Conservation (phyloP, 225 moss, liverwort and hornwort species). For the Polytrichum formosum region DNA sequence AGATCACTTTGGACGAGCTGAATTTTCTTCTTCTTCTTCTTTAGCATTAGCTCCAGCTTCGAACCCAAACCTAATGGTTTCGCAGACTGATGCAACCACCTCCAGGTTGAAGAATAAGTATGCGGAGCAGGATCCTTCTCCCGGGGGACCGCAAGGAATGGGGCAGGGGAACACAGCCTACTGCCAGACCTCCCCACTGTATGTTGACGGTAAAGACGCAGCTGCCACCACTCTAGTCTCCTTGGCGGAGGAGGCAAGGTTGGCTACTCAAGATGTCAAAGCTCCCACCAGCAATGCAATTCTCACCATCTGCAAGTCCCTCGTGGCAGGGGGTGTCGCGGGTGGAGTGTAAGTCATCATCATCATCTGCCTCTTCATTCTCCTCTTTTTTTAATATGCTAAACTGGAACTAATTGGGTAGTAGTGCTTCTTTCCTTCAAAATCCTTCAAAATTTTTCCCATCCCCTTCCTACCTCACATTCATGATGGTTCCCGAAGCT, state of each 20-base stretch:
- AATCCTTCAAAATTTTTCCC: too few species aligned
- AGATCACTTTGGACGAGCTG: neutral
- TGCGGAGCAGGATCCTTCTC: constrained; percentile 34
- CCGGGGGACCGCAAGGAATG: constrained; percentile 60
- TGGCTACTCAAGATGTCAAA: constrained; percentile 89
- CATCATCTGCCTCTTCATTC: neutral
- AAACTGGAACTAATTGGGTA: too few species aligned
- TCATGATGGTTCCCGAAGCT: too few species aligned
- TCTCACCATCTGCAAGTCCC: constrained; percentile 78
- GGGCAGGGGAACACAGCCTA: constrained; percentile 85
- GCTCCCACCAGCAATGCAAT: constrained; percentile 72
- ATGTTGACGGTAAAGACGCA: constrained; percentile 89
- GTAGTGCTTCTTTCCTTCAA: too few species aligned
- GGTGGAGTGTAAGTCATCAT: constrained; percentile 85
- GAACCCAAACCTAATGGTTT: constrained; percentile 37
- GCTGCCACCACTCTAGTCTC: constrained; percentile 61
- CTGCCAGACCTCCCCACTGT: constrained; percentile 90
- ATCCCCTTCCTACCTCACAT: too few species aligned
- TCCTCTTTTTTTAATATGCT: too few species aligned
- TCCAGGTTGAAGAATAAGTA: constrained; percentile 55
- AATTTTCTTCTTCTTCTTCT: neutral
- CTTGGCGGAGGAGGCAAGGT: constrained; percentile 76
- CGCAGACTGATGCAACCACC: constrained; percentile 37
- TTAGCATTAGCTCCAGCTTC: neutral
- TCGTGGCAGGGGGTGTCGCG: constrained; percentile 92